phyloP scores from a whole-genome alignment of 2,329 filamentous ascomycete species.

The Botryotinia calthae region DNA sequence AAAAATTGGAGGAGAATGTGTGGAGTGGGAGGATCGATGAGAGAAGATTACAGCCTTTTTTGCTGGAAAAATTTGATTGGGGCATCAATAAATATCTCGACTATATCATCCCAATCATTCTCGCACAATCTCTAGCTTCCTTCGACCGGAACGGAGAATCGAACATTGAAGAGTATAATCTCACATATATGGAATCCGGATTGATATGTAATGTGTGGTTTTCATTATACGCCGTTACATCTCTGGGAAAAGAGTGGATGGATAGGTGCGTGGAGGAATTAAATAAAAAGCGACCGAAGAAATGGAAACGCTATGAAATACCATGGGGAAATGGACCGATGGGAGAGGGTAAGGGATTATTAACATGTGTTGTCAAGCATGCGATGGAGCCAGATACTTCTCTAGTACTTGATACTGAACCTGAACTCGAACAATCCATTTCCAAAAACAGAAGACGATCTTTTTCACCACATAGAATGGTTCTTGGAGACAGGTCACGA shows the following conservation, averaged over 20 bases:
- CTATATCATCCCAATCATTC: slow-evolving; percentile 21
- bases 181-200: slow-evolving; percentile 2
- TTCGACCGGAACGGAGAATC: background rate
- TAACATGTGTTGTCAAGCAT: slow-evolving; percentile 10
- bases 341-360: background rate
- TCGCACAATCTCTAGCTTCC: slow-evolving; percentile 18
- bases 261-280: background rate
- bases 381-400: background rate
- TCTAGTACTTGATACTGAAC: background rate
- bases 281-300: background rate
- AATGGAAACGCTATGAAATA: background rate
- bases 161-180: background rate
- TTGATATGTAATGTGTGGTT: background rate
- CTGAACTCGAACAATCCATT: background rate
- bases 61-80: slow-evolving; percentile 25
- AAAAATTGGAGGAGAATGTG: background rate
- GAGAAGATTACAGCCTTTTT: slow-evolving; percentile 19
- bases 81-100: slow-evolving; percentile 20
- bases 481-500: background rate
- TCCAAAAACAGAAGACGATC: background rate
- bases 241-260: background rate
- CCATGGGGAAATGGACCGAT: background rate
- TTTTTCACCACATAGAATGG: background rate
- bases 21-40: slow-evolving; percentile 14
- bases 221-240: background rate